Percentiles rank a stretch among this genome's conserved stretches.
Evolutionary conservation across 1,139 yeast genomes (phyloP).

Genomic region (Debaryomyces sp.): DNA sequence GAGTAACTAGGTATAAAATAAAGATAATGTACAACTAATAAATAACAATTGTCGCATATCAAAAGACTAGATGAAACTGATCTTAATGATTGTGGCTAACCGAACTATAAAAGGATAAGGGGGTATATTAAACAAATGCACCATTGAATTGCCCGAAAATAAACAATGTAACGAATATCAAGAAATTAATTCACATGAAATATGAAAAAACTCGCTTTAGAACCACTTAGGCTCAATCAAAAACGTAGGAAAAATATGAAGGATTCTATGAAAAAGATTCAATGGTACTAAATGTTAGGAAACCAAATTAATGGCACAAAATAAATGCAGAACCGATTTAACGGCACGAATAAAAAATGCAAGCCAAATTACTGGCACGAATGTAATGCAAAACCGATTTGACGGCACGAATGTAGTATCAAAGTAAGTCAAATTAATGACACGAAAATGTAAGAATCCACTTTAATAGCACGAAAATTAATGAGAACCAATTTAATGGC

Average conservation of each 20-base stretch:
- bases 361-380: constrained; percentile 1
- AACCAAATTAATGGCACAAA: neutral
- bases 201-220: neutral
- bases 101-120: neutral
- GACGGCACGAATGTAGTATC: neutral
- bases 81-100: neutral
- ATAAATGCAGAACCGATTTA: neutral
- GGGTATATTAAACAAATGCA: neutral
- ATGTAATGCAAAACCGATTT: neutral
- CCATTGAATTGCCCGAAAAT: neutral
- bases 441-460: neutral
- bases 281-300: neutral
- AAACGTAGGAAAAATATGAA: neutral
- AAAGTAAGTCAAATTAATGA: neutral
- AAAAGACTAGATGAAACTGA: neutral
- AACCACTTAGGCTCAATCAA: neutral
- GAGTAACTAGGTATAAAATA: neutral
- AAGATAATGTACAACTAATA: neutral
- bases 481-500: constrained; percentile 4
- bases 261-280: neutral
- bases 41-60: neutral
- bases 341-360: neutral
- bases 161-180: neutral
- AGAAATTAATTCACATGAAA: neutral
- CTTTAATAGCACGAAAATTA: neutral